These are phyloP conservation scores for Zymoseptoria ardabiliae DNA, from an alignment of 2,329 filamentous ascomycete species.

Conservation along the genomic window DNA sequence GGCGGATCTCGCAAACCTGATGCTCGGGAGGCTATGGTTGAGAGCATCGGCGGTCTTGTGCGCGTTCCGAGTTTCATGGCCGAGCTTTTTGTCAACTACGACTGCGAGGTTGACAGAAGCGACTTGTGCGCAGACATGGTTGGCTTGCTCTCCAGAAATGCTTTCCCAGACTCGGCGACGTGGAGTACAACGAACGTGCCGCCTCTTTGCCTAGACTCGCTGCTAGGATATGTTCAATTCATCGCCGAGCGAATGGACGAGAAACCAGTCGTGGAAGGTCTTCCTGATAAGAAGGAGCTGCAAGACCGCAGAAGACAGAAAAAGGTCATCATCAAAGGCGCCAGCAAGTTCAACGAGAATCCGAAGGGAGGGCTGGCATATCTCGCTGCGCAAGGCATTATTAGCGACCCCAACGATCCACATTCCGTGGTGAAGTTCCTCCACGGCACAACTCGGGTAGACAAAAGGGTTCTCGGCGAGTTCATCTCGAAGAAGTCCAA, in stretches of 20 bases:
- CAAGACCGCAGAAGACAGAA: slow-evolving; percentile 71
- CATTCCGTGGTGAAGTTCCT: slow-evolving; percentile 78
- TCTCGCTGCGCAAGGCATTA: slow-evolving; percentile 77
- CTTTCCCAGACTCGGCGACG: slow-evolving; percentile 91
- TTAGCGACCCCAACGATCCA: slow-evolving; percentile 66
- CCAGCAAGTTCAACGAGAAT: slow-evolving; percentile 89
- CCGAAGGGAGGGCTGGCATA: slow-evolving; percentile 84
- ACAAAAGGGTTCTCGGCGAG: slow-evolving; percentile 85
- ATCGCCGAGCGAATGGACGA: slow-evolving; percentile 80
- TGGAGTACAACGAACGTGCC: slow-evolving; percentile 99
- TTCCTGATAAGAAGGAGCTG: slow-evolving; percentile 58
- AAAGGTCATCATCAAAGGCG: slow-evolving; percentile 79
- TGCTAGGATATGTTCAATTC: slow-evolving; percentile 85
- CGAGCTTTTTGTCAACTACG: slow-evolving; percentile 95
- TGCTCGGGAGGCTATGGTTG: slow-evolving; percentile 95
- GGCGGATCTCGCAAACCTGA: slow-evolving; percentile 88
- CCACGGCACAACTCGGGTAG: slow-evolving; percentile 77
- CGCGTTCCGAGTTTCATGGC: slow-evolving; percentile 92
- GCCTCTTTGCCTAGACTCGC: slow-evolving; percentile 83
- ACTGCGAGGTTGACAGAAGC: slow-evolving; percentile 84
- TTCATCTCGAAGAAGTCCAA: slow-evolving; percentile 88
- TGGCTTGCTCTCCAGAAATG: slow-evolving; percentile 84
- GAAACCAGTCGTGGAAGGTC: slow-evolving; percentile 54
- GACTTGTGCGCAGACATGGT: slow-evolving; percentile 96
- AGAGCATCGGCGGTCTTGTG: slow-evolving; percentile 84